Conservation (phyloP, 1,284 basidiomycete species). For the Apiotrichum laibachii region DNA sequence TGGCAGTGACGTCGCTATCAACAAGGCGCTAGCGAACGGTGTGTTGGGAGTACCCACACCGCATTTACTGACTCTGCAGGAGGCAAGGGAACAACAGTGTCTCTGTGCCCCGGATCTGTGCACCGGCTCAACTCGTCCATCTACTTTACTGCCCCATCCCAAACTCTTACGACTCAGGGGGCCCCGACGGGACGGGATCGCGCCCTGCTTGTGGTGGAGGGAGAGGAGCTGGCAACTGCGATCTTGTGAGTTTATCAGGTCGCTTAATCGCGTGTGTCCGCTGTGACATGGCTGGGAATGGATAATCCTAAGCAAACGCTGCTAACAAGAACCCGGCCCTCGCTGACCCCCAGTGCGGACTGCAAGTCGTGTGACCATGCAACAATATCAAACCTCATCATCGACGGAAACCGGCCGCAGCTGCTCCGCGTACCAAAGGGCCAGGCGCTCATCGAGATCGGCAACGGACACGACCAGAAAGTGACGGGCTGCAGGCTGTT, state of each 20-base stretch:
- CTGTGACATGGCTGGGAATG: too few relatives aligned
- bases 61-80: slow-evolving; percentile 24
- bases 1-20: slow-evolving; percentile 44
- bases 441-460: slow-evolving; percentile 48
- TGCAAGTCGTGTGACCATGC: slow-evolving; percentile 42
- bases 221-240: slow-evolving; percentile 39
- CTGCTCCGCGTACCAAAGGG: slow-evolving; percentile 46
- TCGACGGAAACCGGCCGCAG: slow-evolving; percentile 51
- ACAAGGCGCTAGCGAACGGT: slow-evolving; percentile 40
- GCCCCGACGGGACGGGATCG: slow-evolving; percentile 36
- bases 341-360: slow-evolving; percentile 40
- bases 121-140: slow-evolving; percentile 44
- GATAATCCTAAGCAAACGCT: too few relatives aligned
- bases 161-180: slow-evolving; percentile 45
- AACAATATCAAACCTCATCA: slow-evolving; percentile 40
- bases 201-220: slow-evolving; percentile 46
- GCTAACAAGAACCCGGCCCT: too few relatives aligned
- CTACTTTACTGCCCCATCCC: slow-evolving; percentile 39
- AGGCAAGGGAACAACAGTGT: slow-evolving; percentile 37
- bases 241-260: slow-evolving; percentile 30
- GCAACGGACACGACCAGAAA: slow-evolving; percentile 47
- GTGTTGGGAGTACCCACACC: slow-evolving; percentile 4
- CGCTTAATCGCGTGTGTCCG: too few relatives aligned
- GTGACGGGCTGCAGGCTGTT: slow-evolving; percentile 48
- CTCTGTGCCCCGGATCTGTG: slow-evolving; percentile 46